Percentiles rank a stretch among this genome's conserved stretches.
These are phyloP conservation scores for Pseudogymnoascus verrucosus DNA, from an alignment of 2,329 filamentous ascomycete genomes.

Conservation along the genomic window DNA sequence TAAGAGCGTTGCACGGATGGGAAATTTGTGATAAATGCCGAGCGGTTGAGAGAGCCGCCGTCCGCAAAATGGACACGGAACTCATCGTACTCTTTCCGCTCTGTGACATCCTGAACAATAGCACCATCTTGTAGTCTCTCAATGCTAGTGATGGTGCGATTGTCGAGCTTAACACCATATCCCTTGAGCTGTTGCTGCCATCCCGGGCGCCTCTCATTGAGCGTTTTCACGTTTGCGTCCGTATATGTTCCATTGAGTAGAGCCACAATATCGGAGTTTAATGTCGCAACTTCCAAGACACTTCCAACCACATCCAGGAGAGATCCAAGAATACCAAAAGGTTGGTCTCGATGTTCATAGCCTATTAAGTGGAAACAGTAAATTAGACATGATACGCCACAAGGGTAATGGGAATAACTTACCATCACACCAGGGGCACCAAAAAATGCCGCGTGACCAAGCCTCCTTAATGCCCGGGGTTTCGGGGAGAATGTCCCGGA, in stretches of 20 bases:
- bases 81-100: constrained; percentile 39
- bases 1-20: constrained; percentile 39
- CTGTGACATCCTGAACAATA: constrained; percentile 4
- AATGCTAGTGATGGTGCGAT: constrained; percentile 44
- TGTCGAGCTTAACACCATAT: constrained; percentile 46
- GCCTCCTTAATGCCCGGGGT: constrained; percentile 46
- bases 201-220: constrained; percentile 32
- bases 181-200: constrained; percentile 43
- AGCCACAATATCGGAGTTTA: constrained; percentile 39
- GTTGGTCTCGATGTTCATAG: constrained; percentile 51
- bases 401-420: background rate
- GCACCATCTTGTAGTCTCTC: constrained; percentile 35
- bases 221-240: constrained; percentile 30
- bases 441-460: constrained; percentile 53
- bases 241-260: constrained; percentile 51
- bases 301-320: constrained; percentile 37
- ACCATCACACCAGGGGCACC: constrained; percentile 58
- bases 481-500: constrained; percentile 41
- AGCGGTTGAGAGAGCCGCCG: constrained; percentile 37
- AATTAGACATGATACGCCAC: background rate
- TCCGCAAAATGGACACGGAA: constrained; percentile 47
- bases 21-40: constrained; percentile 45
- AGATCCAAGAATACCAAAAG: constrained; percentile 44
- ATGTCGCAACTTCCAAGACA: constrained; percentile 44
- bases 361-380: constrained; percentile 24